phyloP scores from a whole-genome alignment of 345 rosid species.

The Kernera saxatilis region DNA sequence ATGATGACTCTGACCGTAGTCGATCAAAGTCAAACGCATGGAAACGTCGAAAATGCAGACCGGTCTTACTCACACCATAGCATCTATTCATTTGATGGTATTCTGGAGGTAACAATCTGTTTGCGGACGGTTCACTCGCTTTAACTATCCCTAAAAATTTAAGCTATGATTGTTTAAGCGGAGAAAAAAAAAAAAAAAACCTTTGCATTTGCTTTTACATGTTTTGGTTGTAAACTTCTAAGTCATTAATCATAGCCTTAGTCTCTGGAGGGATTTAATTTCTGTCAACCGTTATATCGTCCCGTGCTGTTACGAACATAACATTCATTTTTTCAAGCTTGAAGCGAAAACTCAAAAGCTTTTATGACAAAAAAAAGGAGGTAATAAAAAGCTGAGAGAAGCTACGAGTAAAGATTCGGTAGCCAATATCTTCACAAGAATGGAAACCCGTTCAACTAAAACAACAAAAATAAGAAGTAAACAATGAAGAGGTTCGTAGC shows the following conservation, averaged over 20 bases:
- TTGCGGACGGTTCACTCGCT: no score
- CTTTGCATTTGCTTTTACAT: no score
- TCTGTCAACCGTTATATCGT: not conserved
- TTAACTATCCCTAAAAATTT: no score
- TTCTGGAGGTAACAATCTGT: no score
- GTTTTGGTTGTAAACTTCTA: no score
- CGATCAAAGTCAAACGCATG: no score
- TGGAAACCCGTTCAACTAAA: constrained; percentile 28
- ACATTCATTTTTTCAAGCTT: not conserved
- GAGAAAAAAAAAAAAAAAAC: no score
- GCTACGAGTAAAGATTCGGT: constrained; percentile 27
- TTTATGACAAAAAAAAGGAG: not conserved
- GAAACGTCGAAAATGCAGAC: no score
- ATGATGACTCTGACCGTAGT: no score
- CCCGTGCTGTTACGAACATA: not conserved
- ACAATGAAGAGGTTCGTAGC: constrained; percentile 29
- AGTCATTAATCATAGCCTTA: not conserved
- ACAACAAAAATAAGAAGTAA: constrained; percentile 24
- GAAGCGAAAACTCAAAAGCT: not conserved
- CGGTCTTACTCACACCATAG: no score
- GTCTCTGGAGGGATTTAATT: not conserved
- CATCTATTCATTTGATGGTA: no score
- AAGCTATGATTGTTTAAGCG: no score
- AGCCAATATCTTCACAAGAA: constrained; percentile 35
- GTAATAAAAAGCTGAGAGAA: not conserved